Conservation (phyloP, 495 filamentous ascomycete genomes). For the Daldinia loculata region DNA sequence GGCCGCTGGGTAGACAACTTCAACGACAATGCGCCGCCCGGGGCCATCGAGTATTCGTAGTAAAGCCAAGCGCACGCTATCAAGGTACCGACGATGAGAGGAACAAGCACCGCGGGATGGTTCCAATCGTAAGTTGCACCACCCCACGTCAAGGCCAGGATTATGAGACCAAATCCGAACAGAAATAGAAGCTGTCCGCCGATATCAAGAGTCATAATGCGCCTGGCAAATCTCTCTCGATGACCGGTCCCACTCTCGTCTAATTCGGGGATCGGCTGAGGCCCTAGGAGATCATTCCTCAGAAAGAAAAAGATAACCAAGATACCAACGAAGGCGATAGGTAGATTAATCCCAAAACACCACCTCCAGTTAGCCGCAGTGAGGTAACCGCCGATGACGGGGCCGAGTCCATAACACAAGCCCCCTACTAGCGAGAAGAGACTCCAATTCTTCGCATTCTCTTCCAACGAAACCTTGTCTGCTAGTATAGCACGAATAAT, state of each 20-base stretch:
- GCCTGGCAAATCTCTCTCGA: conserved; percentile 39
- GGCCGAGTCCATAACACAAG: conserved; percentile 62
- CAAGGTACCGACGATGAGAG: conserved; percentile 59
- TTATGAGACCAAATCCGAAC: conserved; percentile 64
- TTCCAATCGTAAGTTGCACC: conserved; percentile 65
- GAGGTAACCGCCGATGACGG: conserved; percentile 58
- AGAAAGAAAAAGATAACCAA: conserved; percentile 54
- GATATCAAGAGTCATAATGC: conserved; percentile 63
- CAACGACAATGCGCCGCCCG: conserved; percentile 52
- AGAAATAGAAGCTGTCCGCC: conserved; percentile 66
- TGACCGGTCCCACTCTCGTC: conserved; percentile 30
- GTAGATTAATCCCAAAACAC: conserved; percentile 67
- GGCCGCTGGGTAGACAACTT: conserved; percentile 59
- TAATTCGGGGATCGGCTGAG: conserved; percentile 47
- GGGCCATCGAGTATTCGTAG: conserved; percentile 65
- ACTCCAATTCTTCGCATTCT: conserved; percentile 67
- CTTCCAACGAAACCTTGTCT: conserved; percentile 63
- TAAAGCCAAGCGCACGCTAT: conserved; percentile 57
- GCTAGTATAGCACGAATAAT: conserved; percentile 64
- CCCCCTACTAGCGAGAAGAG: conserved; percentile 62
- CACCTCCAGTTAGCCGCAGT: conserved; percentile 63
- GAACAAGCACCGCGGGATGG: conserved; percentile 59
- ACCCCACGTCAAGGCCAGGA: conserved; percentile 67
- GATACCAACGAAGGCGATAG: conserved; percentile 53
- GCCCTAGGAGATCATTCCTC: conserved; percentile 49